These are phyloP conservation scores for Skeletonema marinoi DNA, from an alignment of 108 stramenopile species.

Conservation along the genomic window DNA sequence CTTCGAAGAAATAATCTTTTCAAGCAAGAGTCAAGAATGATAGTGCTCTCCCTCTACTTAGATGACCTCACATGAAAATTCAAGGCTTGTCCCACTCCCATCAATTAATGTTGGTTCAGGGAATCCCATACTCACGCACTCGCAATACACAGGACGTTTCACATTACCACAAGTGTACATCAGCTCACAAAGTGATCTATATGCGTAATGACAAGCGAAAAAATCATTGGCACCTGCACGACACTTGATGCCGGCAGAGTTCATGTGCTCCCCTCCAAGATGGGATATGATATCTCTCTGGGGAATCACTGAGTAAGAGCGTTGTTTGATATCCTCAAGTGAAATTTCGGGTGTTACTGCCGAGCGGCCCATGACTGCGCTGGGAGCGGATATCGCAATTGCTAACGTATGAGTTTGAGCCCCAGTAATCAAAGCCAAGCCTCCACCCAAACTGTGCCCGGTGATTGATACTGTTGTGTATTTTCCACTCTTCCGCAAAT, in stretches of 20 bases:
- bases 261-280: slow-evolving; percentile 13
- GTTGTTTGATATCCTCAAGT: slow-evolving; percentile 16
- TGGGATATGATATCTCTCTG: slow-evolving; percentile 31
- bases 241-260: slow-evolving; percentile 16
- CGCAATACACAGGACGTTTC: slow-evolving; percentile 18
- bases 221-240: slow-evolving; percentile 2
- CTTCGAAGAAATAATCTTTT: too few species aligned
- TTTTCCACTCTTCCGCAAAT: background rate
- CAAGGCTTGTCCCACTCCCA: background rate
- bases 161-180: slow-evolving; percentile 28
- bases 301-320: slow-evolving; percentile 33
- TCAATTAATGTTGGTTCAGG: slow-evolving; percentile 11
- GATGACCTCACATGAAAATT: background rate
- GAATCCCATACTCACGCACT: slow-evolving; percentile 16
- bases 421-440: slow-evolving; percentile 44
- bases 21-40: too few species aligned
- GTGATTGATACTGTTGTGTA: slow-evolving; percentile 23
- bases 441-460: slow-evolving; percentile 46
- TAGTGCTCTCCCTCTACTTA: too few species aligned
- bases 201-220: slow-evolving; percentile 6
- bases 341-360: slow-evolving; percentile 26
- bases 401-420: slow-evolving; percentile 29
- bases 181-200: slow-evolving; percentile 30
- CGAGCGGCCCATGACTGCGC: slow-evolving; percentile 28
- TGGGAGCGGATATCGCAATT: slow-evolving; percentile 38